A percentile compares a stretch with the other conserved stretches of the same genome.
Evolutionary conservation across 148 eudicot species (phyloP).

Genomic region (Chenopodium quinoa): DNA sequence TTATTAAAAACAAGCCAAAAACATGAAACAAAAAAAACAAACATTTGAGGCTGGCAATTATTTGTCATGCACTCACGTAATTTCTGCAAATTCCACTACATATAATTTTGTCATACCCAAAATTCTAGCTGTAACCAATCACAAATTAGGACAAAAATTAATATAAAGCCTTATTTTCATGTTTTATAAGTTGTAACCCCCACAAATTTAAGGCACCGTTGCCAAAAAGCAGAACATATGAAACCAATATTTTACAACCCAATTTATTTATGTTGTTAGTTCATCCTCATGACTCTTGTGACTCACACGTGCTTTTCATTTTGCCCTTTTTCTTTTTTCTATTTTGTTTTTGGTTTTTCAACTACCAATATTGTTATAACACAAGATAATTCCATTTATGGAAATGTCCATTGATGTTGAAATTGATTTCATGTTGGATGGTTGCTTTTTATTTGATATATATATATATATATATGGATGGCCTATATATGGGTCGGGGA

Average conservation of each 20-base stretch:
- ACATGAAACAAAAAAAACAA: not conserved
- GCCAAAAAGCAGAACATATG: conserved; percentile 18
- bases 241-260: not conserved
- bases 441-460: not conserved
- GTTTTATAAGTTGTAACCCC: not conserved
- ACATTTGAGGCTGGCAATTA: conserved; percentile 8
- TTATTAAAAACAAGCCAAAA: not conserved
- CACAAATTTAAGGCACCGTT: conserved; percentile 13
- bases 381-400: not conserved
- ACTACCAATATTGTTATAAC: not conserved
- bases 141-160: conserved; percentile 8
- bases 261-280: not conserved
- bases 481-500: no score
- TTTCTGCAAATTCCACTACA: conserved; percentile 2
- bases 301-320: conserved; percentile 21
- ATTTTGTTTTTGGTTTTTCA: not conserved
- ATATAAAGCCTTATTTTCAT: not conserved
- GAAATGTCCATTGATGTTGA: not conserved
- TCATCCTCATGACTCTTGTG: conserved; percentile 7
- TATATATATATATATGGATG: no score
- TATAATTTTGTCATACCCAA: not conserved
- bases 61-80: not conserved
- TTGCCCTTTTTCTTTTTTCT: not conserved
- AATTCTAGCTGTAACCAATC: conserved; percentile 13
- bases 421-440: not conserved